Conservation (phyloP, 2,329 filamentous ascomycete genomes). For the Fusarium newnesense region DNA sequence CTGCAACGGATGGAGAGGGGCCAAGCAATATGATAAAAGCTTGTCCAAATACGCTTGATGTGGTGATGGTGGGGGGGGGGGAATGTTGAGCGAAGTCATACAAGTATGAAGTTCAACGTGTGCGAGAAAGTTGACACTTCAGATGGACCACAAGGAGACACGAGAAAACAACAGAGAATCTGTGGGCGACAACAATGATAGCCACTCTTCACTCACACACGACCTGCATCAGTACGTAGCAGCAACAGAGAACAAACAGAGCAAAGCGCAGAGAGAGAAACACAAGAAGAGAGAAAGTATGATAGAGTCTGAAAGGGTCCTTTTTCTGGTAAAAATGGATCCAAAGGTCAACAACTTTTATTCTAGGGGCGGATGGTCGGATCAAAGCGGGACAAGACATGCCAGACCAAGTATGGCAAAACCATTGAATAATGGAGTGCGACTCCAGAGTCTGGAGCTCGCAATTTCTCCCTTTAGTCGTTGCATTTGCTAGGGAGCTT, state of each 20-base stretch:
- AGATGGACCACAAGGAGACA: neutral
- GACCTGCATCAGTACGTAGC: constrained; percentile 14
- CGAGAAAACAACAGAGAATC: constrained; percentile 1
- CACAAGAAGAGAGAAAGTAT: constrained; percentile 30
- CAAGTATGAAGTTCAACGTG: constrained; percentile 8
- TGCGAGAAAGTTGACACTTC: constrained; percentile 1
- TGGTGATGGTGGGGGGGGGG: neutral
- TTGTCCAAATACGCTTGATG: neutral
- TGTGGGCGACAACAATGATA: neutral
- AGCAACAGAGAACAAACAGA: constrained; percentile 22
- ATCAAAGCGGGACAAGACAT: constrained; percentile 36
- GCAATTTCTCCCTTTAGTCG: neutral
- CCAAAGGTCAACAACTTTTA: constrained; percentile 28
- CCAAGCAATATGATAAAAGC: neutral
- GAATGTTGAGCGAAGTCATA: neutral
- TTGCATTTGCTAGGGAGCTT: constrained; percentile 11
- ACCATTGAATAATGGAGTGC: constrained; percentile 9
- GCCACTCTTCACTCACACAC: constrained; percentile 10
- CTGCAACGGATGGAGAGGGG: neutral
- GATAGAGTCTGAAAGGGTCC: constrained; percentile 30
- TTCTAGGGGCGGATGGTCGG: constrained; percentile 31
- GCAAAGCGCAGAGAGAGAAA: constrained; percentile 8
- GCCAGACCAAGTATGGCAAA: constrained; percentile 25
- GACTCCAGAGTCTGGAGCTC: constrained; percentile 1
- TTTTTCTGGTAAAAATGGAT: constrained; percentile 30